A percentile compares a stretch with the other conserved stretches of the same genome.
Evolutionary conservation across 75 land plant species (phyloP).

Genomic region (Pinus albicaulis): DNA sequence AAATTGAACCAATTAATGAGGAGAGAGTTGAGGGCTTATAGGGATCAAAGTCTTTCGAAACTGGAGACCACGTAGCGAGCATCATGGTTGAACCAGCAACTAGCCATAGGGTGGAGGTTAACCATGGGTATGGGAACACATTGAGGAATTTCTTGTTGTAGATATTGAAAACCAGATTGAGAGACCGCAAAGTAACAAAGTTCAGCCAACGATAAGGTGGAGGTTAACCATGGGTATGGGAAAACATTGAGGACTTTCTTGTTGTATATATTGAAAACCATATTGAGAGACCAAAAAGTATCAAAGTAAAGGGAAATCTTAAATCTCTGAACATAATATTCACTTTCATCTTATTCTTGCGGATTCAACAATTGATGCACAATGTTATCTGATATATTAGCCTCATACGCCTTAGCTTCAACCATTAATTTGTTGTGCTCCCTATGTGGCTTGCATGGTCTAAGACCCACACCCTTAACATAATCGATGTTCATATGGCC

Average conservation of each 20-base stretch:
- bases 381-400: conserved; percentile 22
- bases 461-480: too few relatives aligned
- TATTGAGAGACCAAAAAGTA: conserved; percentile 76
- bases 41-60: conserved; percentile 68
- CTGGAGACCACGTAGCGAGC: conserved; percentile 53
- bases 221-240: conserved; percentile 66
- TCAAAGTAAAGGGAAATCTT: conserved; percentile 53
- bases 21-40: conserved; percentile 23
- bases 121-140: too few relatives aligned
- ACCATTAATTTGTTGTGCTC: too few relatives aligned
- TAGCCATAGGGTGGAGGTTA: too few relatives aligned
- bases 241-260: conserved; percentile 68
- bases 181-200: too few relatives aligned
- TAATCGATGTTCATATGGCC: too few relatives aligned
- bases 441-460: too few relatives aligned
- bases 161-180: too few relatives aligned
- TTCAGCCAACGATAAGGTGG: conserved; percentile 61
- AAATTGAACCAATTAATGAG: background rate
- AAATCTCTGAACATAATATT: conserved; percentile 8
- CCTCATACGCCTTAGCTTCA: conserved; percentile 36
- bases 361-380: too few relatives aligned
- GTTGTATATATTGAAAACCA: conserved; percentile 74
- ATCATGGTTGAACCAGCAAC: conserved; percentile 57
- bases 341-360: too few relatives aligned
- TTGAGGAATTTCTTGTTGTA: too few relatives aligned